Conservation (phyloP, 768 basidiomycete species). For the Dioszegia crocea region DNA sequence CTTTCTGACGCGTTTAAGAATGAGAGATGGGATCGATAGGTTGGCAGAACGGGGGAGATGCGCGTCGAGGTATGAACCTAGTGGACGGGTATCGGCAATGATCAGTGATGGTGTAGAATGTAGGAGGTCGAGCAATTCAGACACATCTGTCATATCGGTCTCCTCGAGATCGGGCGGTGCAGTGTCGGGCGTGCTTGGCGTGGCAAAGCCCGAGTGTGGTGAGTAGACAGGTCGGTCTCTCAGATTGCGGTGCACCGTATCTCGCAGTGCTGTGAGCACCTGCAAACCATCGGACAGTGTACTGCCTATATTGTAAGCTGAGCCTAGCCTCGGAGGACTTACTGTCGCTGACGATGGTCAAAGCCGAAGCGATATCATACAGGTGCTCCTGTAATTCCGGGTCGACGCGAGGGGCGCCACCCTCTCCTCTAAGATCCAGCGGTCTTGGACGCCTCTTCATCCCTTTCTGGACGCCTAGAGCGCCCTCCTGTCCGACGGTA, state of each 20-base stretch:
- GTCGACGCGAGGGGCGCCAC: neutral
- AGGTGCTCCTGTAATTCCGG: slow-evolving; percentile 8
- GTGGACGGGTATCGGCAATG: slow-evolving; percentile 76
- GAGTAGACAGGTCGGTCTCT: slow-evolving; percentile 28
- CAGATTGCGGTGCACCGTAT: slow-evolving; percentile 29
- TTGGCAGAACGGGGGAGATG: slow-evolving; percentile 72
- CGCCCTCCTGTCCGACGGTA: neutral
- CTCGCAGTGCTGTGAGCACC: slow-evolving; percentile 28
- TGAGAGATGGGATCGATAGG: slow-evolving; percentile 81
- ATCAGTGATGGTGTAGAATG: slow-evolving; percentile 55
- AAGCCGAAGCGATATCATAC: slow-evolving; percentile 1
- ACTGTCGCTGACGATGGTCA: neutral
- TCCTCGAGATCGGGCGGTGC: neutral
- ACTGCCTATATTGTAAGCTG: neutral
- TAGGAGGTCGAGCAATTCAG: slow-evolving; percentile 47
- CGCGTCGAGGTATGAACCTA: slow-evolving; percentile 61
- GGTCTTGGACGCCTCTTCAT: slow-evolving; percentile 8
- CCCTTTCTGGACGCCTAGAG: neutral
- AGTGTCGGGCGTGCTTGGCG: slow-evolving; percentile 1
- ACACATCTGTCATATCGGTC: slow-evolving; percentile 4
- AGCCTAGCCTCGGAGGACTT: neutral
- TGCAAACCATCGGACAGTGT: slow-evolving; percentile 28
- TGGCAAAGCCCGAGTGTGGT: slow-evolving; percentile 9
- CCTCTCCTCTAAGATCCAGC: neutral
- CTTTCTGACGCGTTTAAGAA: slow-evolving; percentile 77